Evolutionary conservation across 148 eudicot genomes (phyloP).

Genomic region (Bassia scoparia): DNA sequence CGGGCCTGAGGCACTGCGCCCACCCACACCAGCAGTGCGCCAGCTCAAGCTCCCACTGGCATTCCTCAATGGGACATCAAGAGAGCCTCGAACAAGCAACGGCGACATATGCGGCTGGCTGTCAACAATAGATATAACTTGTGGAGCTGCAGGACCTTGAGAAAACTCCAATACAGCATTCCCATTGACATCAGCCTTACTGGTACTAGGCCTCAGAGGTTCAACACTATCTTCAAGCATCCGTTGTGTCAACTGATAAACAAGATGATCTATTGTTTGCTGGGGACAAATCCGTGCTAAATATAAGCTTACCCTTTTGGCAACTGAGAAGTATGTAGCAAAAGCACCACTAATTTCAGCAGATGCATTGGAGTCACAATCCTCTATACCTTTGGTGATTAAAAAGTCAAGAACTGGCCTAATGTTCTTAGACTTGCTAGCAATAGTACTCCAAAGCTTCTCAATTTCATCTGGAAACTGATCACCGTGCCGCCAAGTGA

Average conservation of each 20-base stretch:
- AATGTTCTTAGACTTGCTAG: slow-evolving; percentile 89
- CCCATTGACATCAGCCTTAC: slow-evolving; percentile 58
- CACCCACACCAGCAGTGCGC: slow-evolving; percentile 85
- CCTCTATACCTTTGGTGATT: slow-evolving; percentile 97
- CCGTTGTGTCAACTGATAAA: slow-evolving; percentile 85
- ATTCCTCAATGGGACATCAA: slow-evolving; percentile 84
- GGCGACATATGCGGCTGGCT: slow-evolving; percentile 99
- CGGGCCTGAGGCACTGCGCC: slow-evolving; percentile 95
- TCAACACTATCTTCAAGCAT: slow-evolving; percentile 92
- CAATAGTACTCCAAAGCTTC: slow-evolving; percentile 99
- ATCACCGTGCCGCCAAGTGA: slow-evolving; percentile 98
- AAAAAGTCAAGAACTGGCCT: slow-evolving; percentile 96
- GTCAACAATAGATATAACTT: slow-evolving; percentile 60
- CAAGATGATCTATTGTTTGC: slow-evolving; percentile 91
- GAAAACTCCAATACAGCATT: slow-evolving; percentile 79
- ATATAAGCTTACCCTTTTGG: slow-evolving; percentile 92
- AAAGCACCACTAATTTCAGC: slow-evolving; percentile 99
- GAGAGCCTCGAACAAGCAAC: slow-evolving; percentile 91
- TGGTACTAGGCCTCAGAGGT: slow-evolving; percentile 58
- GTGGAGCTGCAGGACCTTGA: slow-evolving; percentile 76
- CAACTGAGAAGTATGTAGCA: slow-evolving; percentile 95
- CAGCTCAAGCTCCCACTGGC: slow-evolving; percentile 92
- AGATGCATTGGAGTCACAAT: slow-evolving; percentile 97
- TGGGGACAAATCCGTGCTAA: slow-evolving; percentile 97
- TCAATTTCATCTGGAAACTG: slow-evolving; percentile 99